phyloP scores from a whole-genome alignment of 345 rosid species.

The Eucalyptus sp. region DNA sequence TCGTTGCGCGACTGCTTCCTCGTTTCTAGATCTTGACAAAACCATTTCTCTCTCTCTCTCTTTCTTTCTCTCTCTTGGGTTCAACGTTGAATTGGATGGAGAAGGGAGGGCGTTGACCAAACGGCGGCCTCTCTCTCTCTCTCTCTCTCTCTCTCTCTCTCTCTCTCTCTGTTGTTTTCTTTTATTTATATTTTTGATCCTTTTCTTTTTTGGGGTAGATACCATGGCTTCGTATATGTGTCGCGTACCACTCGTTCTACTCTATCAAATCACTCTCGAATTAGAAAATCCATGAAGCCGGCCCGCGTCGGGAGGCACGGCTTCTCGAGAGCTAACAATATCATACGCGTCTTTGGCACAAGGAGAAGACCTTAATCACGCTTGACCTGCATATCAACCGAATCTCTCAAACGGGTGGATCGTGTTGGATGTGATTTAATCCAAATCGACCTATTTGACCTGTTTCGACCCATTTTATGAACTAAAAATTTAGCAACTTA shows the following conservation, averaged over 20 bases:
- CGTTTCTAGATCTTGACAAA: background rate
- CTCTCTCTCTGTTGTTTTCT: background rate
- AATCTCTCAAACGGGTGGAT: fast-evolving
- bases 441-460: fast-evolving
- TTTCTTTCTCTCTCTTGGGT: background rate
- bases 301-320: fast-evolving
- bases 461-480: fast-evolving
- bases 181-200: no score
- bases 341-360: fast-evolving
- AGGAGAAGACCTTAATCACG: no score
- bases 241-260: background rate
- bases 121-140: background rate
- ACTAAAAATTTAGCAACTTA: fast-evolving
- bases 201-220: background rate
- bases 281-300: background rate
- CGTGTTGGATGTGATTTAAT: fast-evolving
- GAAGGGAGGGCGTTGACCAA: background rate
- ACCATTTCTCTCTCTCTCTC: background rate
- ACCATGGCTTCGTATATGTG: background rate
- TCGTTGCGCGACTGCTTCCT: background rate
- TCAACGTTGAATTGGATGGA: background rate
- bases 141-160: no score
- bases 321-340: no score
- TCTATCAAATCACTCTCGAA: background rate
- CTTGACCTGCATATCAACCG: fast-evolving